Evolutionary conservation across 2,329 filamentous ascomycete species (phyloP), one percentile per base, ranked within the genome.

Genomic region (Tolypocladium guangdongense): DNA sequence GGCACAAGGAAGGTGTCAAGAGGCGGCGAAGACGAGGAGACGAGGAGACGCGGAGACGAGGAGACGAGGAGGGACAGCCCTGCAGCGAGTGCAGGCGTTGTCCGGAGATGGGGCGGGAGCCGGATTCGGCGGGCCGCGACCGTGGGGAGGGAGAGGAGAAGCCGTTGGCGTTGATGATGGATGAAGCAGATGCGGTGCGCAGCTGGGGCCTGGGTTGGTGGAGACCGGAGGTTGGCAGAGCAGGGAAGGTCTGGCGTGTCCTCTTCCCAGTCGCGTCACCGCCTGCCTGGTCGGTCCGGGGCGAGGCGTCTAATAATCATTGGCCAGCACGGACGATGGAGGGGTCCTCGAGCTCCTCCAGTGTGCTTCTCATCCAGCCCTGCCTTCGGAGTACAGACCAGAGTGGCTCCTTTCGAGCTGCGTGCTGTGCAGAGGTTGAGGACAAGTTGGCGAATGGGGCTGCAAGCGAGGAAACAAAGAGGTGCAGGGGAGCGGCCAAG

Each of bases 41-140:
- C 35, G 51, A 38, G 43, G 30, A 33, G 39, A n/a, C n/a, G 39
- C 36, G 22, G 46, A 33, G 51, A 50, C 43, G 45, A 45, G 27
- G 43, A 47, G 49, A 54, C 35, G 51, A 38, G 43, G 30, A 33
- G 39, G 50, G 39, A 32, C 37, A 43, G 51, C 50, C 55, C 53
- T 56, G 53, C 53, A 55, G 48, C 27, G 45, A 46, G 30, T 47
- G 53, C 55, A 55, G 49, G 50, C 49, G 51, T 55, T 52, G 52
- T 27, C 51, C 45, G 33, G 50, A 41, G 20, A 47, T 52, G 49
- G 37, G 48, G 24, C 48, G 36, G 24, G 32, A 45, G 55, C 53
- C 35, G 53, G 36, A 50, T 38, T 46, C 54, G 53, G 56, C 49
- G 38, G 54, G 50, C 33, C 47, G 38, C 36, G 51, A 45, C 20